A percentile compares a stretch with the other conserved stretches of the same genome.
phyloP scores from a whole-genome alignment of 2,329 filamentous ascomycete genomes.

The Botryotinia convoluta region DNA sequence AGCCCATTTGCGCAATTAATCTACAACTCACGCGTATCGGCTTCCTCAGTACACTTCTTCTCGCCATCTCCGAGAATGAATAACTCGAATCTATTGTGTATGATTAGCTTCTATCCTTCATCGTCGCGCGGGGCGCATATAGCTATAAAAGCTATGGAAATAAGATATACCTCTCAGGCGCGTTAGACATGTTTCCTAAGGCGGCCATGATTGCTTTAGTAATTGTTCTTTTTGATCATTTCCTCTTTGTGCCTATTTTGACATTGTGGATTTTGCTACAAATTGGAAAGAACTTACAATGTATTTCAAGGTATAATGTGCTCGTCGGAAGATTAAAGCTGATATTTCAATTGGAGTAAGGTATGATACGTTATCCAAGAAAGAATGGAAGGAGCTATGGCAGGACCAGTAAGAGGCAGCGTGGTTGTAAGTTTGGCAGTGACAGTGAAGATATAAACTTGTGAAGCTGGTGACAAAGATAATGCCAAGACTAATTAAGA shows the following conservation, averaged over 20 bases:
- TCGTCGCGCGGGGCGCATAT: background rate
- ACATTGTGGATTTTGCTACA: background rate
- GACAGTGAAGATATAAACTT: background rate
- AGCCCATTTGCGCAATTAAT: background rate
- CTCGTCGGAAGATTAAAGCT: slow-evolving; percentile 2
- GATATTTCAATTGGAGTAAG: background rate
- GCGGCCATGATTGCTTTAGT: slow-evolving; percentile 4
- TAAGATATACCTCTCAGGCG: slow-evolving; percentile 13
- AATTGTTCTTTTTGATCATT: slow-evolving; percentile 9
- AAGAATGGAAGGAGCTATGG: background rate
- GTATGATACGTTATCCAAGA: background rate
- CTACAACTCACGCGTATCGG: slow-evolving; percentile 76
- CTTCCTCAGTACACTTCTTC: slow-evolving; percentile 87
- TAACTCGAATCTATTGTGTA: slow-evolving; percentile 73
- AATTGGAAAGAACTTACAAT: background rate
- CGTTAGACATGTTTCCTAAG: slow-evolving; percentile 21
- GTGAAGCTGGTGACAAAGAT: slow-evolving; percentile 3
- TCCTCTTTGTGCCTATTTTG: slow-evolving; percentile 1
- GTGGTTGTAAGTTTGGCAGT: background rate
- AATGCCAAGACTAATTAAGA: background rate
- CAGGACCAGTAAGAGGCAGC: background rate
- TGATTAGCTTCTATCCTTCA: background rate
- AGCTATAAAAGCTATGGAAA: background rate
- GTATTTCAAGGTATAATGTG: background rate
- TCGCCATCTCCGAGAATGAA: slow-evolving; percentile 85